A percentile compares a stretch with the other conserved stretches of the same genome.
Evolutionary conservation across 176 grass and related monocot species (phyloP).

Genomic region (Oryza meridionalis): DNA sequence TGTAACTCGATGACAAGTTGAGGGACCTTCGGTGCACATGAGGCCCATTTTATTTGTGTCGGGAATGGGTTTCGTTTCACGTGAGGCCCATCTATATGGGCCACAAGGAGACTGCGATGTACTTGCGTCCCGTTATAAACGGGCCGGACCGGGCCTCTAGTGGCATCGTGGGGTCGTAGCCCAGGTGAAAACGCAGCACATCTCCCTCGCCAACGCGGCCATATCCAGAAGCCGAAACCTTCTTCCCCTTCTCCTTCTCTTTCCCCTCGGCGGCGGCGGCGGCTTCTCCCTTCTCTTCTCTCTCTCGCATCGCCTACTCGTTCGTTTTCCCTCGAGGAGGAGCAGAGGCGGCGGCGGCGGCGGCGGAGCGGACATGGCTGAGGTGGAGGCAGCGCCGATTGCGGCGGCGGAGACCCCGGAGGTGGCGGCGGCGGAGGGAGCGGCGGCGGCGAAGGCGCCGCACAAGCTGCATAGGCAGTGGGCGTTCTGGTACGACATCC

Average conservation of each 20-base stretch:
- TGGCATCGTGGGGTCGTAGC: background rate
- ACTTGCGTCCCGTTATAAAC: background rate
- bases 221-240: background rate
- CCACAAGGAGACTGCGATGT: background rate
- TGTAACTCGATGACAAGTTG: too few species aligned
- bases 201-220: too few species aligned
- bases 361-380: conserved; percentile 55
- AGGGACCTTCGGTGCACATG: too few species aligned
- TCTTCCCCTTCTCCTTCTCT: conserved; percentile 10
- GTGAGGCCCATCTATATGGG: background rate
- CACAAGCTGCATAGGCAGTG: conserved; percentile 90
- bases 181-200: background rate
- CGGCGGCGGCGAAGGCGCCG: conserved; percentile 27
- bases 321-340: background rate
- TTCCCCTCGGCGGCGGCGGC: conserved; percentile 26
- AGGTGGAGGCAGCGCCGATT: conserved; percentile 32
- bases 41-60: too few species aligned
- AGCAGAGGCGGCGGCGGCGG: conserved; percentile 33
- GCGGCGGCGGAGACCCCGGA: conserved; percentile 18
- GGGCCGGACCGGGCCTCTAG: too few species aligned
- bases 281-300: background rate
- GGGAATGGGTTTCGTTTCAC: too few species aligned
- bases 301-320: background rate
- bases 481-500: conserved; percentile 98
- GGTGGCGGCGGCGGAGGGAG: conserved; percentile 18